Evolutionary conservation across 306 rosid genomes (phyloP).

Genomic region (Arachis stenosperma): DNA sequence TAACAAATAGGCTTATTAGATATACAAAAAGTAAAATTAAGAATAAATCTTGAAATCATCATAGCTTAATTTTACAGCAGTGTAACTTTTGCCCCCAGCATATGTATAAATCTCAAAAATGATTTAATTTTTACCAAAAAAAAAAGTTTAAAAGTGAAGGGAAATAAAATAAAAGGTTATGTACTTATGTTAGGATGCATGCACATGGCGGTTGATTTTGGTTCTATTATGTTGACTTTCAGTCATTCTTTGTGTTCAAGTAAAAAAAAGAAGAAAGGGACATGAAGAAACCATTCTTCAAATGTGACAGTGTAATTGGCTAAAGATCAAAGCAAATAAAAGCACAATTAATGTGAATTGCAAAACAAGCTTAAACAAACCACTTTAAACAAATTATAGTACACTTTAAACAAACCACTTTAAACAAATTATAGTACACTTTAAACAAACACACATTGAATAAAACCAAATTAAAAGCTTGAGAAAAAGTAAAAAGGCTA

Average conservation of each 20-base stretch:
- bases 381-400: no score
- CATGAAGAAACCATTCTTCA: neutral
- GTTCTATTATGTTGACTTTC: slow-evolving; percentile 45
- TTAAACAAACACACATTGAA: no score
- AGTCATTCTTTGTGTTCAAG: slow-evolving; percentile 26
- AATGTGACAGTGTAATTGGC: slow-evolving; percentile 22
- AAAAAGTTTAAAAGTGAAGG: neutral
- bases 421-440: no score
- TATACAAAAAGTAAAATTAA: no score
- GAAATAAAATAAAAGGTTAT: slow-evolving; percentile 27
- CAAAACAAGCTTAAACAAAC: slow-evolving; percentile 40
- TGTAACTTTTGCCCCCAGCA: neutral
- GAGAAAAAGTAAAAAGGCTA: no score
- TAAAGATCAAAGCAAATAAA: slow-evolving; percentile 9
- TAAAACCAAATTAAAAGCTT: no score
- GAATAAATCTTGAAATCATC: neutral
- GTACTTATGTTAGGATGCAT: neutral
- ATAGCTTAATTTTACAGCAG: slow-evolving; percentile 18
- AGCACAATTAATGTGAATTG: slow-evolving; percentile 20
- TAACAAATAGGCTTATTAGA: no score
- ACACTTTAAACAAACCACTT: no score
- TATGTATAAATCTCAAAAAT: no score
- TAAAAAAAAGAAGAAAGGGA: neutral
- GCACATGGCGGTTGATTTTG: slow-evolving; percentile 19
- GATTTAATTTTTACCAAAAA: neutral